A percentile compares a stretch with the other conserved stretches of the same genome.
Evolutionary conservation across 495 filamentous ascomycete species (phyloP).

Genomic region (Corynascus novoguineensis): DNA sequence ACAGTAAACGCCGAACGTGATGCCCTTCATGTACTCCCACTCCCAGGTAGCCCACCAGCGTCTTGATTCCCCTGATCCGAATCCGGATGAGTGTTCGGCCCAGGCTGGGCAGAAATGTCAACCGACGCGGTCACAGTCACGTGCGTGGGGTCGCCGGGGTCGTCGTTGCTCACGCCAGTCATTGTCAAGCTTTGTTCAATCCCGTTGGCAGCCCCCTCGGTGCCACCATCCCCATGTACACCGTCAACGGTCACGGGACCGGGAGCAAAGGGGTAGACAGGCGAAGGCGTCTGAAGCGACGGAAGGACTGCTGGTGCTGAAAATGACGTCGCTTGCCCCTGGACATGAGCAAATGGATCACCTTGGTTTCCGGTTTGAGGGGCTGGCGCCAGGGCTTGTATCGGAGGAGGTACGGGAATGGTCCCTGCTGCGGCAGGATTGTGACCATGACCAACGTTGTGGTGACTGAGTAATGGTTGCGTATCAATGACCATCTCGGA

Average conservation of each 20-base stretch:
- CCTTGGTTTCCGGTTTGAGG: background rate
- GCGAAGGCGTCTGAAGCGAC: background rate
- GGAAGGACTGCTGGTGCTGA: background rate
- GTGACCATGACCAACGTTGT: background rate
- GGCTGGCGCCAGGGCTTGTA: background rate
- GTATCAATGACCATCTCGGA: constrained; percentile 39
- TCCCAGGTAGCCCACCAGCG: background rate
- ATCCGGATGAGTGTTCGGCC: background rate
- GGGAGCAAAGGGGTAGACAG: background rate
- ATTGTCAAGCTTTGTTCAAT: background rate
- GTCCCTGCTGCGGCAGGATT: background rate
- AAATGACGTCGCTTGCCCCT: background rate
- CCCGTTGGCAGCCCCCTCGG: background rate
- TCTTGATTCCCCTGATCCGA: background rate
- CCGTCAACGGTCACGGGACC: background rate
- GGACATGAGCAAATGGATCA: background rate
- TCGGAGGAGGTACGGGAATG: background rate
- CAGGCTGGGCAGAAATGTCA: background rate
- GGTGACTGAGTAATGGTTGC: constrained; percentile 20
- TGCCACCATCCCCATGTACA: background rate
- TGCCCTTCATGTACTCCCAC: too few species aligned
- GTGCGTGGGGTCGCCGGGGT: too few species aligned
- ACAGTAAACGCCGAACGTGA: background rate
- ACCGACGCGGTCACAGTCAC: background rate
- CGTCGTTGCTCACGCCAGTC: background rate